Percentiles rank a stretch among this genome's conserved stretches.
These are phyloP conservation scores for Linnemannia schmuckeri DNA, from an alignment of 192 early-diverging fungal genomes.

Conservation along the genomic window DNA sequence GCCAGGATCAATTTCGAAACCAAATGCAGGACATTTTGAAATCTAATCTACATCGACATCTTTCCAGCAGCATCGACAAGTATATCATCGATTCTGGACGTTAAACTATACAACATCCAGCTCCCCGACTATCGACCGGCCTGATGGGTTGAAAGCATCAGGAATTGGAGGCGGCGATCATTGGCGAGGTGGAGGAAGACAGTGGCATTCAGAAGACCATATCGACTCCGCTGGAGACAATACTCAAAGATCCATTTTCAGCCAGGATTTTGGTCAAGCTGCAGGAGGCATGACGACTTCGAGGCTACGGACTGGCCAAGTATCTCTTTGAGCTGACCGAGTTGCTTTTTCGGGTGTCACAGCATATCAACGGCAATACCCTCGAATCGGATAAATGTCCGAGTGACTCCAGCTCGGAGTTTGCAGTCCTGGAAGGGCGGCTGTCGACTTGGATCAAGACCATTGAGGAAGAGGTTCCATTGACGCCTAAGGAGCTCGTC, in stretches of 20 bases:
- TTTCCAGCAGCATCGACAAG: neutral
- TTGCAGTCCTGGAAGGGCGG: neutral
- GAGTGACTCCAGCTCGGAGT: constrained; percentile 10
- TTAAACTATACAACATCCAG: constrained; percentile 3
- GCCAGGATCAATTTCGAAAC: neutral
- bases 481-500: neutral
- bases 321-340: neutral
- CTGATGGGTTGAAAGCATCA: neutral
- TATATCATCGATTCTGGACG: neutral
- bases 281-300: neutral
- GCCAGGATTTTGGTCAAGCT: neutral
- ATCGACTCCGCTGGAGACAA: neutral
- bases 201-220: neutral
- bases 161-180: neutral
- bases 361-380: constrained; percentile 10
- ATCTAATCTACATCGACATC: neutral
- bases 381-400: neutral
- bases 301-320: neutral
- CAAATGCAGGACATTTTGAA: constrained; percentile 10
- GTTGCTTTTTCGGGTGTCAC: neutral
- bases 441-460: neutral
- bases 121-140: neutral
- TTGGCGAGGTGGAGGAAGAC: neutral
- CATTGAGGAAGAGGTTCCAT: neutral
- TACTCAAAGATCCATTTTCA: neutral